Base-by-base conservation (phyloP, 768 basidiomycete species). In the Tulasnella sp. region DNA sequence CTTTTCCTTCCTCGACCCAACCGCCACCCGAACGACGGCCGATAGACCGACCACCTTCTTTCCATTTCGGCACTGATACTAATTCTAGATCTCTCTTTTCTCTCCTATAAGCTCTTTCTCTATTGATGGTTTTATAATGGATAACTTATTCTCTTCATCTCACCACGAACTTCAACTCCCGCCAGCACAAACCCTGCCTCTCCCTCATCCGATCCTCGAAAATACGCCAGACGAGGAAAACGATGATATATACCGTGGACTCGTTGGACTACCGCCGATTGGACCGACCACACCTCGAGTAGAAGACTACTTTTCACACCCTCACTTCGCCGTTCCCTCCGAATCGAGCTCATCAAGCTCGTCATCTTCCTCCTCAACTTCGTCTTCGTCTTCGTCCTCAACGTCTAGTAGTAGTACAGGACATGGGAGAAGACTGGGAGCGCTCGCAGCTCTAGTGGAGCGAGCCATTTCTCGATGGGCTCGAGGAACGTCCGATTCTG, bases 401-500 rank as follows among this genome's bases (percentile, higher is more conserved):
- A 81, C 83, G 81, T 58, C 81, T 81, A 67, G 84, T 83, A 37
- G 84, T 86, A 36, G 83, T n/a, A 52, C 39, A 6, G 49, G 31
- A 37, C 25, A 45, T 52, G 37, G 8, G 84, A 34, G 75, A 36
- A 58, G 54, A 6, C 83, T 88, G 39, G 88, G 88, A 9, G 85
- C 86, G 29, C 84, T 90, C 39, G 86, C 90, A 25, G 86, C 89
- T 1, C 86, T 90, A 45, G 86, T 92, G 12, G 92, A 93, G 79
- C 85, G 87, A 70, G 91, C 91, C 8, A 91, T 92, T 77, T 83
- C 89, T 45, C 87, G 89, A 77, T 93, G 91, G 91, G 91, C 91
- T 29, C 85, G 88, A 78, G 85, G 64, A 29, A 71, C 78, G n/a
- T 67, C 71, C 86, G 54, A 25, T 25, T 29, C 45, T 19, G 67